These are phyloP conservation scores for Acer campestre DNA, from an alignment of 345 rosid genomes.

Conservation along the genomic window DNA sequence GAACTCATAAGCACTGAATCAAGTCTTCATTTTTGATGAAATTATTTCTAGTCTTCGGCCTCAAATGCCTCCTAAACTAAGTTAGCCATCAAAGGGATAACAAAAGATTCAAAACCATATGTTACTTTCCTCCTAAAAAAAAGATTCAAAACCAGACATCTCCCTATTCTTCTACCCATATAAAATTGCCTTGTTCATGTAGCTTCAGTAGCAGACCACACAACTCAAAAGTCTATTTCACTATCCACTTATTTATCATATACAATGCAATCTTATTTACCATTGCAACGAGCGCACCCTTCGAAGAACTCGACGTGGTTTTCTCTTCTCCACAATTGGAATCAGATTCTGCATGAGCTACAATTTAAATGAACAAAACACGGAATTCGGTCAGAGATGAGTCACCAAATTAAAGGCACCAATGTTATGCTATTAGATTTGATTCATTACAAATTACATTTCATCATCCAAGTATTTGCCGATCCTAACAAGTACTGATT, in stretches of 20 bases:
- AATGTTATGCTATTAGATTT: background rate
- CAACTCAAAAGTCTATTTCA: background rate
- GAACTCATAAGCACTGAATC: background rate
- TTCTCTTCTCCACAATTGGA: slow-evolving; percentile 47
- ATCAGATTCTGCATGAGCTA: slow-evolving; percentile 55
- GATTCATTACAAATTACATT: background rate
- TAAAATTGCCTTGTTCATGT: background rate
- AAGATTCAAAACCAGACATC: background rate
- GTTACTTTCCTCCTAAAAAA: no score
- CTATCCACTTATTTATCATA: background rate
- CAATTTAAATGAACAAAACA: background rate
- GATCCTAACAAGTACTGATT: background rate
- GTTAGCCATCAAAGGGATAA: background rate
- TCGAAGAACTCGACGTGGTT: slow-evolving; percentile 39
- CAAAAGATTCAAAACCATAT: background rate
- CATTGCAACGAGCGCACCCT: slow-evolving; percentile 44
- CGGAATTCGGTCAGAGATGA: background rate
- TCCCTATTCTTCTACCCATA: background rate
- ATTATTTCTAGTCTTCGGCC: background rate
- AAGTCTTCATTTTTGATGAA: background rate
- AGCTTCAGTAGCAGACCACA: background rate
- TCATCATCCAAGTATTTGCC: background rate
- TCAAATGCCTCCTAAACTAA: background rate
- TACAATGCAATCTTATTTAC: slow-evolving; percentile 22
- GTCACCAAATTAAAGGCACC: background rate